Conservation (phyloP, 169 alveolate species). For the Cryptosporidium viatorum region DNA sequence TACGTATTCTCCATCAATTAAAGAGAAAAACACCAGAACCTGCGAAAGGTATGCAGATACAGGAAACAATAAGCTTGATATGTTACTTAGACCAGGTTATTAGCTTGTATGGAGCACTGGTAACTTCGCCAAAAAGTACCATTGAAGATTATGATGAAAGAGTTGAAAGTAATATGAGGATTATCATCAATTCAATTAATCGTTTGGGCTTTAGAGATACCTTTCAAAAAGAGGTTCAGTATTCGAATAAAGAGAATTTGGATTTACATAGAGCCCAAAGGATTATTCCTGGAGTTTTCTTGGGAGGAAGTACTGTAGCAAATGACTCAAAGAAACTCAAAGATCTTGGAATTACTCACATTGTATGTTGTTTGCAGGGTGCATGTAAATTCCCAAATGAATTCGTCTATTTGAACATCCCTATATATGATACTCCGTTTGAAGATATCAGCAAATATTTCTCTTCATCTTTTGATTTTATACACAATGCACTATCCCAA, state of each 20-base stretch:
- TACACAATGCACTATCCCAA: conserved; percentile 33
- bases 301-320: conserved; percentile 66
- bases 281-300: conserved; percentile 53
- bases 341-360: conserved; percentile 56
- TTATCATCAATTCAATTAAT: conserved; percentile 3
- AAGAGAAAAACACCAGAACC: conserved; percentile 25
- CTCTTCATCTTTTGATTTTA: conserved; percentile 36
- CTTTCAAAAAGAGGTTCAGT: conserved; percentile 31
- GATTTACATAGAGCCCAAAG: conserved; percentile 71
- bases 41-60: background rate
- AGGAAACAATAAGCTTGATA: background rate
- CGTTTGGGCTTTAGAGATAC: conserved; percentile 21
- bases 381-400: conserved; percentile 48
- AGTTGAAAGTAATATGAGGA: conserved; percentile 14
- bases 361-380: conserved; percentile 58
- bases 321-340: conserved; percentile 37
- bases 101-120: conserved; percentile 39
- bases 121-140: conserved; percentile 19
- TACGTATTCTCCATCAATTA: conserved; percentile 52
- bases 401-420: conserved; percentile 44
- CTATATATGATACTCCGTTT: conserved; percentile 60
- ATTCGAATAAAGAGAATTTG: conserved; percentile 40
- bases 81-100: conserved; percentile 15
- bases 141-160: conserved; percentile 4
- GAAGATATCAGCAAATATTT: conserved; percentile 53